phyloP scores from a whole-genome alignment of 83 land plant genomes.

The Picea abies region DNA sequence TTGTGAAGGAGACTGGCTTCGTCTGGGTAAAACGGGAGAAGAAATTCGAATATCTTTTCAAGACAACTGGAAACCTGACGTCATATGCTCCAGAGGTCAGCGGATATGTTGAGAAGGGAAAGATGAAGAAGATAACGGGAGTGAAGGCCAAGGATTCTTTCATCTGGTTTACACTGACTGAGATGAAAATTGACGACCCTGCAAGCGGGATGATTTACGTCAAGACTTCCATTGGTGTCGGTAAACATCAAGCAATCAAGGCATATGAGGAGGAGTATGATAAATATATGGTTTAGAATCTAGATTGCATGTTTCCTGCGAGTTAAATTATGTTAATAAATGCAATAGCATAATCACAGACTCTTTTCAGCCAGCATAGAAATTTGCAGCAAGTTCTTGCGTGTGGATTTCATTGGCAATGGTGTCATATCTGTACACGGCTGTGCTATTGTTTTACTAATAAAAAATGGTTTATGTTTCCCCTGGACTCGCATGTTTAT shows the following conservation, averaged over 20 bases:
- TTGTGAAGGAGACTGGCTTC: constrained; percentile 65
- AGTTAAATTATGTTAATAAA: too few species aligned
- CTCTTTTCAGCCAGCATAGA: too few species aligned
- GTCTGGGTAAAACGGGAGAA: constrained; percentile 70
- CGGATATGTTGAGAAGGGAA: constrained; percentile 55
- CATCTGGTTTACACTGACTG: constrained; percentile 72
- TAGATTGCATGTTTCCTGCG: too few species aligned
- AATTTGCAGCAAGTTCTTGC: too few species aligned
- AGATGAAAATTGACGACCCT: constrained; percentile 57
- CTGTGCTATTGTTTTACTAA: too few species aligned
- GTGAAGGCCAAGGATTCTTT: constrained; percentile 74
- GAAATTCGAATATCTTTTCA: constrained; percentile 64
- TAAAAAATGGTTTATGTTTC: too few species aligned
- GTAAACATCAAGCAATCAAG: constrained; percentile 42
- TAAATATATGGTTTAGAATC: neutral
- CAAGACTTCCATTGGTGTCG: constrained; percentile 65
- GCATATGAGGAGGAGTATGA: constrained; percentile 37
- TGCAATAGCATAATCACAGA: too few species aligned
- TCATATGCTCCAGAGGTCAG: constrained; percentile 69
- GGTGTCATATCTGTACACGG: too few species aligned
- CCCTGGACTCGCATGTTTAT: too few species aligned
- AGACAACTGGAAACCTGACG: constrained; percentile 42
- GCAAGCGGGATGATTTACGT: constrained; percentile 43
- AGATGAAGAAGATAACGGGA: constrained; percentile 74
- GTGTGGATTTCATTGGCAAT: too few species aligned